Percentiles rank a stretch among this genome's conserved stretches.
Conservation (phyloP, 257 asterid species). For the Echites panduratus region DNA sequence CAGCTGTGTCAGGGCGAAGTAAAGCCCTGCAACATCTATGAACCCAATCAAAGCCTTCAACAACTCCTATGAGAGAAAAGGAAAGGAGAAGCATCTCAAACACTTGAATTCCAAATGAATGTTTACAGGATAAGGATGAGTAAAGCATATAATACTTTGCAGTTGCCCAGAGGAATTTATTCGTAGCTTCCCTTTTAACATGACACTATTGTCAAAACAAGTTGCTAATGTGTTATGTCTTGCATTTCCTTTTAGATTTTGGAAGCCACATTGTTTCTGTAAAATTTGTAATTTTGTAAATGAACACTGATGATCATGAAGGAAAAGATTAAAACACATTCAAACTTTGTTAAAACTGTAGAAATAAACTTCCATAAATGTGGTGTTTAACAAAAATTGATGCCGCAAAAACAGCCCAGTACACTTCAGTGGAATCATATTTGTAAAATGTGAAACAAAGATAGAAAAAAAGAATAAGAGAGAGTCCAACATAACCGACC, state of each 20-base stretch:
- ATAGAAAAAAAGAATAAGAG: background rate
- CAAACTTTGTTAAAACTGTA: background rate
- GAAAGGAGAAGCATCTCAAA: conserved; percentile 5
- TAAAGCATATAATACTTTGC: no score
- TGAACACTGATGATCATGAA: background rate
- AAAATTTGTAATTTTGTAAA: no score
- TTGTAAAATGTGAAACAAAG: background rate
- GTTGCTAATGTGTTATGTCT: no score
- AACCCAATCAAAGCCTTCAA: conserved; percentile 93
- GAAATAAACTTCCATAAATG: background rate
- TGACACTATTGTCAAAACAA: no score
- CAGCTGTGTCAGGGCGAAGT: conserved; percentile 90
- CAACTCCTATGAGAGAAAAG: conserved; percentile 53
- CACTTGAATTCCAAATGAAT: background rate
- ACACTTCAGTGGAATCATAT: background rate
- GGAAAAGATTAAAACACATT: background rate
- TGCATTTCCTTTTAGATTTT: no score
- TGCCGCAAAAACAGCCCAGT: background rate
- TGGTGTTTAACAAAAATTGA: background rate
- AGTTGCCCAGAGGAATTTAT: no score
- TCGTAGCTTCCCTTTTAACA: no score
- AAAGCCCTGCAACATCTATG: conserved; percentile 94
- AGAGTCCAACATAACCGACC: conserved; percentile 31
- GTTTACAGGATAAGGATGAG: background rate
- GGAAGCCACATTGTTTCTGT: no score